These are phyloP conservation scores for Allium cepa DNA, from an alignment of 106 monocot species.

Conservation along the genomic window DNA sequence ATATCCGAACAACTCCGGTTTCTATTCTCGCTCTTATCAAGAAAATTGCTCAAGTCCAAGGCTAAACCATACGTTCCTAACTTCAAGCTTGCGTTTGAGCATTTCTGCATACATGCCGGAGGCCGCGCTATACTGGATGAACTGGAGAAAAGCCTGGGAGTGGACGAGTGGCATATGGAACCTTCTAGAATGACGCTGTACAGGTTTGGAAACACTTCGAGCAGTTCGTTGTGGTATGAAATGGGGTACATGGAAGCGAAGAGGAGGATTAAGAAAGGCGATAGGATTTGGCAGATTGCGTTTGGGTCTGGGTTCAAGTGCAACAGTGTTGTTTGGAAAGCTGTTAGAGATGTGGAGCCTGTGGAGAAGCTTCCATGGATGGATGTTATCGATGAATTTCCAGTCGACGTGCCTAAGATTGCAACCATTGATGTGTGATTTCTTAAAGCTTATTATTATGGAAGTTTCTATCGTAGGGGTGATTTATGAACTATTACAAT, in stretches of 20 bases:
- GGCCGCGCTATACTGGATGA: conserved; percentile 16
- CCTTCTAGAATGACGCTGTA: conserved; percentile 20
- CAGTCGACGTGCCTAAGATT: conserved; percentile 10
- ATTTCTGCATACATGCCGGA: conserved; percentile 55
- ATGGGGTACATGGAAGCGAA: conserved; percentile 15
- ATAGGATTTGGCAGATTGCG: conserved; percentile 16
- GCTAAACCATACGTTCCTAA: conserved; percentile 4
- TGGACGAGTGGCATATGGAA: conserved; percentile 16
- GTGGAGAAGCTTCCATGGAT: conserved; percentile 8
- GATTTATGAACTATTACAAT: too few species aligned
- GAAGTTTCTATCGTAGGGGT: too few species aligned
- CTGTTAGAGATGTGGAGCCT: neutral
- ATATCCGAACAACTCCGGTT: conserved; percentile 14
- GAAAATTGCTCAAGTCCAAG: conserved; percentile 1
- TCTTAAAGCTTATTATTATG: too few species aligned
- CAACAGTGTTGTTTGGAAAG: conserved; percentile 16
- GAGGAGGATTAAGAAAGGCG: conserved; percentile 7
- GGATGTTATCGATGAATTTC: conserved; percentile 14
- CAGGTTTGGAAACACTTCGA: conserved; percentile 17
- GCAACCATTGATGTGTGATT: conserved; percentile 6
- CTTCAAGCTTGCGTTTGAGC: conserved; percentile 45
- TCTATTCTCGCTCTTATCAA: neutral
- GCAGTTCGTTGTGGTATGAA: conserved; percentile 23
- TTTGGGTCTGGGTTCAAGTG: conserved; percentile 20
- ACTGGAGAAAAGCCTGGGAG: conserved; percentile 6